Conservation (phyloP, 2,329 filamentous ascomycete species). For the Aspergillus amoenus region DNA sequence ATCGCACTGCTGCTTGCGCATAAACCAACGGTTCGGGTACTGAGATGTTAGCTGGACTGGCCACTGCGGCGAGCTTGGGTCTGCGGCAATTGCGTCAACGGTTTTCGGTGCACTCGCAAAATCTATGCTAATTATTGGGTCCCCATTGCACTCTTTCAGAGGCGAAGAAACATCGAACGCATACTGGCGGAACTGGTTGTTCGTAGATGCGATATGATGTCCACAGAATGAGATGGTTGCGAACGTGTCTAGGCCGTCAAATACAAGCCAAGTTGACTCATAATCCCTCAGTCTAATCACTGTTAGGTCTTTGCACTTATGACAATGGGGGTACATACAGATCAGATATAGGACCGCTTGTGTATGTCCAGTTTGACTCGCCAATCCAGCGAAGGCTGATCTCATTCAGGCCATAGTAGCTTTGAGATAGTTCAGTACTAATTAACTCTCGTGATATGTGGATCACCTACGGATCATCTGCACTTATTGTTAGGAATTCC, state of each 20-base stretch:
- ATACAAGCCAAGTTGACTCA: conserved; percentile 55
- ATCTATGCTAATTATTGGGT: conserved; percentile 49
- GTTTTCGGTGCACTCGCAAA: conserved; percentile 59
- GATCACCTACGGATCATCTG: conserved; percentile 37
- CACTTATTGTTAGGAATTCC: not conserved
- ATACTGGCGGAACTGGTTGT: conserved; percentile 65
- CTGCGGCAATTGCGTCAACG: conserved; percentile 52
- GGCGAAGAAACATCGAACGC: conserved; percentile 56
- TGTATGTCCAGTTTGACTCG: conserved; percentile 63
- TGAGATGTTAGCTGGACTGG: conserved; percentile 54
- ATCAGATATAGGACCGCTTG: conserved; percentile 45
- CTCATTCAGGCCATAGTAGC: conserved; percentile 58
- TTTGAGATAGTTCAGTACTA: conserved; percentile 8
- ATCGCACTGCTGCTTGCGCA: conserved; percentile 62
- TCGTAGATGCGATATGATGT: conserved; percentile 54
- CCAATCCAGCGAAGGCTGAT: conserved; percentile 61
- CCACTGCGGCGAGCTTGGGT: conserved; percentile 52
- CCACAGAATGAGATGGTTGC: conserved; percentile 57
- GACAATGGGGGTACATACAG: conserved; percentile 32
- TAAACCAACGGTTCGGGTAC: conserved; percentile 55
- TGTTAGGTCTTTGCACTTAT: not conserved
- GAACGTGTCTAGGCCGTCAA: conserved; percentile 64
- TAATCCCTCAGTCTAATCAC: conserved; percentile 28
- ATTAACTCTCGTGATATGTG: not conserved
- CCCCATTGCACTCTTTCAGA: conserved; percentile 42